Base-by-base conservation (phyloP, 768 basidiomycete species). In the Paxillus involutus region DNA sequence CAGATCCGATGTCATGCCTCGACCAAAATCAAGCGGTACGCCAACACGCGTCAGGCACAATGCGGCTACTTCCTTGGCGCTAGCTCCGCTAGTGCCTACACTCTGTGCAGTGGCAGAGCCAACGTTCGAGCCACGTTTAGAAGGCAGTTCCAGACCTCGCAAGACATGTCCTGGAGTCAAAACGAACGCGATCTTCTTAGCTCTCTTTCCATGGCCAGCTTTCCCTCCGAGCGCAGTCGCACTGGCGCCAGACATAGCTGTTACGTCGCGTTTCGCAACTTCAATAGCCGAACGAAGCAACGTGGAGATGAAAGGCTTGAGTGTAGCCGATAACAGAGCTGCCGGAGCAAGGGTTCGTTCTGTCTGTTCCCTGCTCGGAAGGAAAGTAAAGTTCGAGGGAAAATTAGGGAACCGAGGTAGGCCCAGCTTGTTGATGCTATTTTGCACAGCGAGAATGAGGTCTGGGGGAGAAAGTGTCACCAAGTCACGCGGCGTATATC, bases 141-240 rank as follows among this genome's bases (percentile, higher is more conserved):
- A 29, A 17, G 47, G 6, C 44, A 59, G 44, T 16, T 58, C 56
- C 36, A 77, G 53, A 33, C 75, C 76, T n/a, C 74, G 73, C 46
- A 75, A 48, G 41, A 78, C 50, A 53, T 78, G 77, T 32, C 70
- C 61, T 3, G 75, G 77, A 1, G 75, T 74, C 43, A 78, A 61
- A 43, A 73, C 46, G 11, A 67, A 60, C 9, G 61, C 56, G 49
- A 59, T 39, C 55, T 59, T 65, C 17, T 63, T 69, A 53, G n/a
- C 47, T 51, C 55, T 66, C 51, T 56, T 63, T 50, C 63, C 51
- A 29, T 65, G 60, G 29, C 57, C 53, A 26, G 46, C 41, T 53
- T 59, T 65, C 26, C 51, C 53, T 35, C 47, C 57, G 17, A 62
- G 60, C 21, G 48, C 53, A 48, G 59, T 46, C 4, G 67, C 65